Evolutionary conservation across 2,329 filamentous ascomycete species (phyloP).

Genomic region (Colletotrichum sp.): DNA sequence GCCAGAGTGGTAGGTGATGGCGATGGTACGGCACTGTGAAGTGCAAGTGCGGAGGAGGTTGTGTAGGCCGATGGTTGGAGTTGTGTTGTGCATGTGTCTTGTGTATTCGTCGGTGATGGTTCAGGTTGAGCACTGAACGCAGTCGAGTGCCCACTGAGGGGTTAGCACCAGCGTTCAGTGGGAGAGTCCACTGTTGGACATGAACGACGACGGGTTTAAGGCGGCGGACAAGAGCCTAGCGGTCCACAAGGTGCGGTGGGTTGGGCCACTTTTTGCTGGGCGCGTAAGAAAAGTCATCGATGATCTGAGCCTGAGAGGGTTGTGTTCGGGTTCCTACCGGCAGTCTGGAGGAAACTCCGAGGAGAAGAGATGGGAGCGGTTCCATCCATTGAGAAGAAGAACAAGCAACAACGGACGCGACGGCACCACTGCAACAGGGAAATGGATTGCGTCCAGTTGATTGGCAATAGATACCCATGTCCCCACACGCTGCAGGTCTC

Average conservation of each 20-base stretch:
- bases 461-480: conserved; percentile 14
- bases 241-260: background rate
- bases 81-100: background rate
- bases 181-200: background rate
- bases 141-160: background rate
- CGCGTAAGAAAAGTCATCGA: background rate
- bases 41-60: background rate
- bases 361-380: background rate
- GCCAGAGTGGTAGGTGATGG: background rate
- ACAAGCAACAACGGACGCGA: background rate
- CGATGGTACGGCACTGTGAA: background rate
- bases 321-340: background rate
- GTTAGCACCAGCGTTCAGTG: background rate
- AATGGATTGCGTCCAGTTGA: conserved; percentile 13
- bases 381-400: background rate
- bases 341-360: background rate
- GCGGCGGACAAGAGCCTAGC: background rate
- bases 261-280: background rate
- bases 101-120: background rate
- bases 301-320: background rate
- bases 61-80: background rate
- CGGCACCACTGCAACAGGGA: background rate
- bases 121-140: background rate
- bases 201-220: background rate
- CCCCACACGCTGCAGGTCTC: conserved; percentile 8